phyloP scores from a whole-genome alignment of 352 stramenopile species.

The Pilasporangium apinafurcum region DNA sequence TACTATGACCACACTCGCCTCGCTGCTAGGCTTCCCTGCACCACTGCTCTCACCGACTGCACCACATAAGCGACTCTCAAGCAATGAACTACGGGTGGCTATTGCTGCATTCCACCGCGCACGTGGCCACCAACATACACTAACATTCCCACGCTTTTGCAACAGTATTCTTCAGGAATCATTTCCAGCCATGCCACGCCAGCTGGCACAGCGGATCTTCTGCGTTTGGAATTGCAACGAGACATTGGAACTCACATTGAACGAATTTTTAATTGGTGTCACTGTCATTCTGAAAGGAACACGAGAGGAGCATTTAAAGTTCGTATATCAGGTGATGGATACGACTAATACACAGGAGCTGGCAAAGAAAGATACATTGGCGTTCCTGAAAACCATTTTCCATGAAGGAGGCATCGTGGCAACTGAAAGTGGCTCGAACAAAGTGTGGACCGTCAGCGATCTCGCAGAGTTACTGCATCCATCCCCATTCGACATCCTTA shows the following conservation, averaged over 20 bases:
- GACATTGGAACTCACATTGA: conserved; percentile 13
- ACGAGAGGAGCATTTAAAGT: conserved; percentile 32
- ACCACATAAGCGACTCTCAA: conserved; percentile 15
- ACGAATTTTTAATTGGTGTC: conserved; percentile 31
- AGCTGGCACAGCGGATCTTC: conserved; percentile 27
- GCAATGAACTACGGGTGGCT: conserved; percentile 12
- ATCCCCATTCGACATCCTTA: conserved; percentile 2
- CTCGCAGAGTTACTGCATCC: conserved; percentile 13
- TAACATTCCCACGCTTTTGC: conserved; percentile 25
- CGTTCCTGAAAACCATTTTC: conserved; percentile 13
- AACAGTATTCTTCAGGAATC: conserved; percentile 30
- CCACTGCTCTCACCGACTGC: conserved; percentile 15
- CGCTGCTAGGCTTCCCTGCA: conserved; percentile 11
- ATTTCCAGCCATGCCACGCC: conserved; percentile 19
- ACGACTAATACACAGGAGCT: conserved; percentile 6
- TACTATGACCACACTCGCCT: conserved; percentile 9
- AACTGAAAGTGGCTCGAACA: conserved; percentile 1
- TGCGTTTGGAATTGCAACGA: conserved; percentile 21
- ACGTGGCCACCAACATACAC: conserved; percentile 17
- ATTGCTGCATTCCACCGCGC: conserved; percentile 33
- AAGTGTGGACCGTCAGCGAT: conserved; percentile 8
- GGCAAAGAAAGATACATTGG: conserved; percentile 14
- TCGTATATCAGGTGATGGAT: conserved; percentile 36
- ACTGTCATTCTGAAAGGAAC: conserved; percentile 21
- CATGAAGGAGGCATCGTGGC: conserved; percentile 11